These are phyloP conservation scores for Funneliformis geosporum DNA, from an alignment of 192 early-diverging fungal species.

Conservation along the genomic window DNA sequence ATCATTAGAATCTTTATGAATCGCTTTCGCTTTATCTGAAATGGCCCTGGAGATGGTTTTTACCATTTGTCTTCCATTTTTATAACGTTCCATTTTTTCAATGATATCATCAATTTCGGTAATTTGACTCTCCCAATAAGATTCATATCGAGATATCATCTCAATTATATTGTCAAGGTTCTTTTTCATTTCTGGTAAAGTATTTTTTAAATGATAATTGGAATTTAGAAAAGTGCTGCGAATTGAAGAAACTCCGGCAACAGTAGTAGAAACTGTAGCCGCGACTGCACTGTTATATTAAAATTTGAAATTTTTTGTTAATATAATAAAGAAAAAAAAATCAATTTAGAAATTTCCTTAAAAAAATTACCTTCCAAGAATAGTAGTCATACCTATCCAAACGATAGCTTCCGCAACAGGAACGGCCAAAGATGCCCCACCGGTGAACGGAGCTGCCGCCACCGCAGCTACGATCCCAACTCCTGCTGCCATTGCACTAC, in stretches of 20 bases:
- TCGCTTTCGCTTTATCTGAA: neutral
- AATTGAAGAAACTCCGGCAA: neutral
- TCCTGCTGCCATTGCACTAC: neutral
- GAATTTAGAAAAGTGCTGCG: neutral
- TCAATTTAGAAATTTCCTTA: neutral
- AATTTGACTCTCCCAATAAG: neutral
- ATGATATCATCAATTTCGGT: neutral
- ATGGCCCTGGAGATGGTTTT: neutral
- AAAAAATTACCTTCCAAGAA: neutral
- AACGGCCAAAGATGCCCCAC: too few relatives aligned
- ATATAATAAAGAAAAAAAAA: too few relatives aligned
- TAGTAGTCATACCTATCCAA: neutral
- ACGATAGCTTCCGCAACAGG: neutral
- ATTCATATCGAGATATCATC: neutral
- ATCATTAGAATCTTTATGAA: neutral
- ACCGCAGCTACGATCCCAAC: too few relatives aligned
- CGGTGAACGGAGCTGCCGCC: too few relatives aligned
- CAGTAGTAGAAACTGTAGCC: neutral
- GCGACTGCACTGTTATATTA: neutral
- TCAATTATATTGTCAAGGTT: neutral
- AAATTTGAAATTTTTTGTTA: neutral
- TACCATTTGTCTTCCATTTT: neutral
- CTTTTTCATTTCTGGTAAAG: neutral
- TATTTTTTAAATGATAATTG: neutral
- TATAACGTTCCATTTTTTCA: neutral